A percentile compares a stretch with the other conserved stretches of the same genome.
phyloP scores from a whole-genome alignment of 2,329 filamentous ascomycete genomes.

The Tolypocladium amazonense region DNA sequence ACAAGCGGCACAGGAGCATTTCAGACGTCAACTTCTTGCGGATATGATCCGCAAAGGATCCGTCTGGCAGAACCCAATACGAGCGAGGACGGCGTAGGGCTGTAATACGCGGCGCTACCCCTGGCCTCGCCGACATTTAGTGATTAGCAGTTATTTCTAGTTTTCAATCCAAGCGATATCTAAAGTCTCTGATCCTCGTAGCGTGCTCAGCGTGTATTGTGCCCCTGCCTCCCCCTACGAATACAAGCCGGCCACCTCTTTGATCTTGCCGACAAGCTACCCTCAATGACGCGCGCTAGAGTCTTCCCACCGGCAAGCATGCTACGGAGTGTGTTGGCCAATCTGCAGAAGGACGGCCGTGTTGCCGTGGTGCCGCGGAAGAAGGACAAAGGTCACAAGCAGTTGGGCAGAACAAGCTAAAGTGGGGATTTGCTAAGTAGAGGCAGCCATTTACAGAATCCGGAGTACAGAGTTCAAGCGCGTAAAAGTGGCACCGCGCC shows the following conservation, averaged over 20 bases:
- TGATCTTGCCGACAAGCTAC: no score
- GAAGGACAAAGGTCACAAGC: not conserved
- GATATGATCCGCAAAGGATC: conserved; percentile 21
- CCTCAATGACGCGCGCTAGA: no score
- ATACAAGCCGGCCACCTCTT: no score
- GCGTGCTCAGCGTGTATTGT: not conserved
- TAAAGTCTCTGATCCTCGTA: not conserved
- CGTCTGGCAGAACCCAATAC: conserved; percentile 18
- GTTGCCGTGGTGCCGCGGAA: not conserved
- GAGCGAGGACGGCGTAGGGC: conserved; percentile 35
- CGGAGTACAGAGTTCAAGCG: no score
- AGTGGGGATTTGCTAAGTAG: no score
- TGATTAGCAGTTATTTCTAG: not conserved
- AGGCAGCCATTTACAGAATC: no score
- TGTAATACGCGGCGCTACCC: conserved; percentile 21
- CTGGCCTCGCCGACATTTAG: conserved; percentile 24
- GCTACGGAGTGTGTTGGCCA: not conserved
- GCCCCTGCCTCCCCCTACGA: no score
- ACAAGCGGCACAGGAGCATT: conserved; percentile 50
- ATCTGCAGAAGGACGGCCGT: not conserved
- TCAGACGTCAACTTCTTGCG: conserved; percentile 42
- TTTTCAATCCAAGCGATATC: not conserved
- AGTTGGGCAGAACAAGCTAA: no score
- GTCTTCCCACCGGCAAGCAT: no score
- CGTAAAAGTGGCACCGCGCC: not conserved